phyloP scores from a whole-genome alignment of 345 rosid species.

The Tarenaya hassleriana region DNA sequence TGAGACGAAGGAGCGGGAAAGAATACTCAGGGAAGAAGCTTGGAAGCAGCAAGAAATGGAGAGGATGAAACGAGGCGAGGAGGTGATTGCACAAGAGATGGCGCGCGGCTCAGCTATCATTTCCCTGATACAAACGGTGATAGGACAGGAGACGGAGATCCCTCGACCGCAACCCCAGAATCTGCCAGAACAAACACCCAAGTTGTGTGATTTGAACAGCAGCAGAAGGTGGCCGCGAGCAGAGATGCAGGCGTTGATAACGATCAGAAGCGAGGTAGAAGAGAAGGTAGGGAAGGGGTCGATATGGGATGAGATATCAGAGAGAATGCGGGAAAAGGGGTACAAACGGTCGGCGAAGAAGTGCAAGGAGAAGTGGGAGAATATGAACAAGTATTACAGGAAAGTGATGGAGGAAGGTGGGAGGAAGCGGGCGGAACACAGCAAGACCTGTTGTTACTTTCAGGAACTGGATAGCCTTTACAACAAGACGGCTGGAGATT shows the following conservation, averaged over 20 bases:
- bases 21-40: constrained; percentile 59
- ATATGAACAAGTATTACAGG: constrained; percentile 66
- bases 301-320: constrained; percentile 68
- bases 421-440: constrained; percentile 38
- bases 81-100: constrained; percentile 45
- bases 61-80: constrained; percentile 52
- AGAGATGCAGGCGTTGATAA: constrained; percentile 67
- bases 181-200: constrained; percentile 26
- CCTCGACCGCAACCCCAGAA: constrained; percentile 18
- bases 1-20: constrained; percentile 63
- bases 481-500: constrained; percentile 24
- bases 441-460: constrained; percentile 45
- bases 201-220: constrained; percentile 22
- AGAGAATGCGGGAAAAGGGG: constrained; percentile 47
- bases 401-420: constrained; percentile 40
- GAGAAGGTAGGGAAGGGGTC: constrained; percentile 38
- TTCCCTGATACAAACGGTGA: constrained; percentile 42
- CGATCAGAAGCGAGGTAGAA: constrained; percentile 41
- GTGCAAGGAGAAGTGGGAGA: constrained; percentile 88
- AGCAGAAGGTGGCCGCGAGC: constrained; percentile 66
- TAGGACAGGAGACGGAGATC: constrained; percentile 41
- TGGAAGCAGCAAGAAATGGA: constrained; percentile 68
- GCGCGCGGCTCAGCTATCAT: constrained; percentile 54
- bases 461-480: constrained; percentile 41
- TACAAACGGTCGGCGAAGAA: constrained; percentile 53